A percentile compares a stretch with the other conserved stretches of the same genome.
Conservation (phyloP, 441 rosid genomes). For the Pelargonium fulgidum region DNA sequence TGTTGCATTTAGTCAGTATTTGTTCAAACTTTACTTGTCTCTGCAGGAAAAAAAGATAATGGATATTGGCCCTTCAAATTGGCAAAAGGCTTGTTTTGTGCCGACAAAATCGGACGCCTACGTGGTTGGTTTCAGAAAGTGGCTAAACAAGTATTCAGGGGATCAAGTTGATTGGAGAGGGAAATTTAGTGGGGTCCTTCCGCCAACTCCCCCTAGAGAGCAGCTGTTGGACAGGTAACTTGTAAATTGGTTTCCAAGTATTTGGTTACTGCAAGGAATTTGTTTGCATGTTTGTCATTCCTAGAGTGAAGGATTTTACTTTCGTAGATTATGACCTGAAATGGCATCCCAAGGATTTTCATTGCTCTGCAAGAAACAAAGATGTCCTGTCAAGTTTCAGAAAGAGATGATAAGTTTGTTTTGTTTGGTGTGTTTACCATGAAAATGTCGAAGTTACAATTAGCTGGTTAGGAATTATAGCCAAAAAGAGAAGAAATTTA, state of each 20-base stretch:
- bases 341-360: too few species aligned
- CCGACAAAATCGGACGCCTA: constrained; percentile 75
- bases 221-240: constrained; percentile 75
- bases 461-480: too few species aligned
- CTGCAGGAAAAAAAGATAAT: constrained; percentile 67
- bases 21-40: constrained; percentile 12
- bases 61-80: constrained; percentile 56
- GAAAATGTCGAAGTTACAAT: background rate
- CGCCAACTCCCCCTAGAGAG: constrained; percentile 71
- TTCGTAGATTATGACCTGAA: too few species aligned
- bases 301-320: too few species aligned
- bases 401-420: background rate
- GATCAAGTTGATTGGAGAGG: constrained; percentile 73
- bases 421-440: background rate
- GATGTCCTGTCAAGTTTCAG: too few species aligned
- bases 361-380: too few species aligned
- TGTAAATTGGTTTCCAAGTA: background rate
- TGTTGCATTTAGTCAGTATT: background rate
- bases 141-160: constrained; percentile 65
- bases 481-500: too few species aligned
- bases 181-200: constrained; percentile 54
- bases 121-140: constrained; percentile 73
- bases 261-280: background rate
- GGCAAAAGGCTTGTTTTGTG: constrained; percentile 80
- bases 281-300: background rate